Evolutionary conservation across 2,329 filamentous ascomycete genomes (phyloP).

Genomic region (Xylariaceae sp.): DNA sequence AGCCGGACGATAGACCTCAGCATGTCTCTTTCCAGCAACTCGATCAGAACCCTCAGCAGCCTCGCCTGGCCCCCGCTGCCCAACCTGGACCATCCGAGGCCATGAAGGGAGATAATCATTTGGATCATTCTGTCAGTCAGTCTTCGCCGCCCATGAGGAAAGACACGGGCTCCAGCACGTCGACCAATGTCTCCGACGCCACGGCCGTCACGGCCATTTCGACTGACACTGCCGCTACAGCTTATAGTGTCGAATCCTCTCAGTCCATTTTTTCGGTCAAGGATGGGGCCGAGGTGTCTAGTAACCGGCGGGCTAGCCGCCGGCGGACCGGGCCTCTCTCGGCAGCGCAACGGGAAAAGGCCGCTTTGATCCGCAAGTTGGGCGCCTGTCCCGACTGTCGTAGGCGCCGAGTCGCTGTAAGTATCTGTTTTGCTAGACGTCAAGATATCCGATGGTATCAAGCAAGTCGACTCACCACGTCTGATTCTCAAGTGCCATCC

Average conservation of each 20-base stretch:
- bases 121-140: conserved; percentile 25
- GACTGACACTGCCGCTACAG: conserved; percentile 46
- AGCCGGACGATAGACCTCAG: conserved; percentile 32
- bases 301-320: conserved; percentile 52
- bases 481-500: conserved; percentile 48
- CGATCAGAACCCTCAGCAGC: conserved; percentile 20
- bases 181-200: conserved; percentile 46
- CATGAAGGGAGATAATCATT: conserved; percentile 26
- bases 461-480: conserved; percentile 21
- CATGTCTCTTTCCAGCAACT: conserved; percentile 23
- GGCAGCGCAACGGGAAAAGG: conserved; percentile 55
- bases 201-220: conserved; percentile 34
- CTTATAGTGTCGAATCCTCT: conserved; percentile 51
- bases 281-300: conserved; percentile 52
- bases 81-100: conserved; percentile 25
- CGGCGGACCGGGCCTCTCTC: conserved; percentile 57
- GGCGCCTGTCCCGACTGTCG: conserved; percentile 56
- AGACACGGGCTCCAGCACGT: conserved; percentile 51
- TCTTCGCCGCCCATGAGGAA: conserved; percentile 36
- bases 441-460: background rate
- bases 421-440: conserved; percentile 26
- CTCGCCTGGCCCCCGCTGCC: conserved; percentile 25
- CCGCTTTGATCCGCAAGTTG: conserved; percentile 56
- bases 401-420: conserved; percentile 55
- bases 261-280: conserved; percentile 54